Base-by-base conservation (phyloP, 768 basidiomycete species). In the Pisolithus albus region DNA sequence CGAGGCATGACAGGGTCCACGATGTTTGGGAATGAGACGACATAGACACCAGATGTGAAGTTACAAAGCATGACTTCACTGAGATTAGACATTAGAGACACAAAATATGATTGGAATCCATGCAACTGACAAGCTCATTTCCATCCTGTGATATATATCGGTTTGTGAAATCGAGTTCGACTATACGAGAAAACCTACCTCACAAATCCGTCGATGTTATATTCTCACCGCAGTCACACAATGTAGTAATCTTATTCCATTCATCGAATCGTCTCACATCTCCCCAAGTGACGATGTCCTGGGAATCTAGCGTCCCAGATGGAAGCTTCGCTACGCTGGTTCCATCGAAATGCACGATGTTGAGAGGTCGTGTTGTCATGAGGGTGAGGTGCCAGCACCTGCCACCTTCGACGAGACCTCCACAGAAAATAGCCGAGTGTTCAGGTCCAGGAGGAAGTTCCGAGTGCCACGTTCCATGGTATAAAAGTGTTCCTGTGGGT, bases 61-160 rank as follows among this genome's bases (percentile, higher is more conserved):
- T 77, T 42, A n/a, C 41, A 42, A 19, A 21, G 41, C 41, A 42
- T 42, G 19, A 42, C 10, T 9, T 42, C 41, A 42, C 41, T 42
- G 11, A 5, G 9, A 18, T 24, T 11, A 24, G 10, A 42, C 1
- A 37, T 23, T 24, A 37, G 21, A 32, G 11, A 23, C 16, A 11
- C 26, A 3, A 11, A 30, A 15, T 2, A 13, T 11, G 16, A 23
- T 21, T 13, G 3, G 6, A 49, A 18, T 39, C n/a, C 2, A 13
- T 34, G 3, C 34, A 23, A 63, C 75, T 56, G 53, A 77, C 75
- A 80, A 77, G 54, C 75, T 69, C 68, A 72, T 70, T 67, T 76
- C 73, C 76, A 76, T 76, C 53, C 73, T 76, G 28, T 7, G 44
- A 13, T 34, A 13, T 4, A 34, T 5, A 15, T 34, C 34, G 15